These are phyloP conservation scores for Arachis hypogaea DNA, from an alignment of 306 rosid species.

Conservation along the genomic window DNA sequence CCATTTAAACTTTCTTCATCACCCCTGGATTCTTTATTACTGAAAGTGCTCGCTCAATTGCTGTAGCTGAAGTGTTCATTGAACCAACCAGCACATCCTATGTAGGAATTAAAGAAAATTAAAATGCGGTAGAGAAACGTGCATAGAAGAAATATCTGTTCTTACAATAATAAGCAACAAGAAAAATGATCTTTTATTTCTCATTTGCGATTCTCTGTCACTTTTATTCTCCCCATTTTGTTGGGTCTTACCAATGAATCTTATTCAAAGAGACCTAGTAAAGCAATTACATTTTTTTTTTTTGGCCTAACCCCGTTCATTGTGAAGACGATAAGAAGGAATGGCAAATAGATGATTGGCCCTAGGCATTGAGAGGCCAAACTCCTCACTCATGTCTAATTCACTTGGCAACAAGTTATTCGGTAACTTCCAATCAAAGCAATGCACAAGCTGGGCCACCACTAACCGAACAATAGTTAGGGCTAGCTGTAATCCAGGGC, in stretches of 20 bases:
- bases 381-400: slow-evolving; percentile 48
- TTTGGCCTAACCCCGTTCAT: neutral
- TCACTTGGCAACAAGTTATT: slow-evolving; percentile 19
- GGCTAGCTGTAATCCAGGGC: slow-evolving; percentile 46
- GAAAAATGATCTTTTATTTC: too few species aligned
- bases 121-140: neutral
- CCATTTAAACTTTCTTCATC: slow-evolving; percentile 62
- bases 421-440: slow-evolving; percentile 48
- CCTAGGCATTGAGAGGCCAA: slow-evolving; percentile 47
- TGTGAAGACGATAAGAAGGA: slow-evolving; percentile 28
- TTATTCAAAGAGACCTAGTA: too few species aligned
- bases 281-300: neutral
- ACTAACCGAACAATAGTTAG: slow-evolving; percentile 31
- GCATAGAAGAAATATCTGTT: too few species aligned
- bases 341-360: slow-evolving; percentile 32
- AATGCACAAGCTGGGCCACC: slow-evolving; percentile 49
- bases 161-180: too few species aligned
- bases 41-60: slow-evolving; percentile 58
- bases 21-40: slow-evolving; percentile 59
- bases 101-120: neutral
- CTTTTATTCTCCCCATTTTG: too few species aligned
- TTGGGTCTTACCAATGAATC: too few species aligned
- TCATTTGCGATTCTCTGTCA: too few species aligned
- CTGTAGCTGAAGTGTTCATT: slow-evolving; percentile 60
- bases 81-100: slow-evolving; percentile 63